Percentiles rank a stretch among this genome's conserved stretches.
Conservation (phyloP, 371 early-diverging fungal genomes). For the Lichtheimia ramosa region DNA sequence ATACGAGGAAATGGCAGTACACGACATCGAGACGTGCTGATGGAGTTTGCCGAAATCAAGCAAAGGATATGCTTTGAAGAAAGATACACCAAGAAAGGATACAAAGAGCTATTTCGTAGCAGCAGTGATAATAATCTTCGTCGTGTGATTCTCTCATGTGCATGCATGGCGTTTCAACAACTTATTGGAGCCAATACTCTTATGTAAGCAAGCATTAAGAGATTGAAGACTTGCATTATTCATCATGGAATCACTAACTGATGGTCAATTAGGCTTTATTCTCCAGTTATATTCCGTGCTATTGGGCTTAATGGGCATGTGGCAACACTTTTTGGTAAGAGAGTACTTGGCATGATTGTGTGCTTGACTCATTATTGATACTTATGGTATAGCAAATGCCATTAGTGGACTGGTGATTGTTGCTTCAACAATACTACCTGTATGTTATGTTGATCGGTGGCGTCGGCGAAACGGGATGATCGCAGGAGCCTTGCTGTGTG, state of each 20-base stretch:
- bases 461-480: constrained; percentile 58
- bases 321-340: constrained; percentile 4
- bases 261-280: constrained; percentile 5
- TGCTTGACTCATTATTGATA: not conserved
- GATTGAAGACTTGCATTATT: not conserved
- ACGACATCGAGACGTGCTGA: constrained; percentile 29
- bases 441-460: constrained; percentile 63
- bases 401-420: constrained; percentile 8
- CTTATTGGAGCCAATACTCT: constrained; percentile 75
- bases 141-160: constrained; percentile 66
- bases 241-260: not conserved
- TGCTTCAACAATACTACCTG: constrained; percentile 7
- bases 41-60: constrained; percentile 73
- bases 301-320: not conserved
- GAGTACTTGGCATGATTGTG: not conserved
- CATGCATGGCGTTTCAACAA: constrained; percentile 75
- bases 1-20: constrained; percentile 46
- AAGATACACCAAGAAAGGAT: constrained; percentile 53
- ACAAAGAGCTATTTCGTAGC: constrained; percentile 3
- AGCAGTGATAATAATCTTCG: constrained; percentile 48
- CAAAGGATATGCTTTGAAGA: constrained; percentile 69
- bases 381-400: constrained; percentile 6
- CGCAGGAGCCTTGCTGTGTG: constrained; percentile 43
- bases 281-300: constrained; percentile 5
- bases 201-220: constrained; percentile 46